Conservation (phyloP, 140 eudicot species). For the Cichorium intybus region DNA sequence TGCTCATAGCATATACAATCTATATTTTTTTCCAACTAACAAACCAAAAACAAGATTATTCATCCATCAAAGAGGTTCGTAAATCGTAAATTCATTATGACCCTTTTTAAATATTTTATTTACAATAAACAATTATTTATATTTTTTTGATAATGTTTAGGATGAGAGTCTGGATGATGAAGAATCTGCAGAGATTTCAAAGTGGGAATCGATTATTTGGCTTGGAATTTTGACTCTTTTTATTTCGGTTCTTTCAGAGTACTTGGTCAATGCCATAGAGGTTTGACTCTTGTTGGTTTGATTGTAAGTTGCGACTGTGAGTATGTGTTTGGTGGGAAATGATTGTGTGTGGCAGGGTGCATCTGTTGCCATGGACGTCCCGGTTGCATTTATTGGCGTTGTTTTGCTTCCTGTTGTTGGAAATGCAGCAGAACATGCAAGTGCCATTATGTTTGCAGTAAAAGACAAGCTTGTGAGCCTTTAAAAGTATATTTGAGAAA, state of each 20-base stretch:
- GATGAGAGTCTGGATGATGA: conserved; percentile 29
- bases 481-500: no score
- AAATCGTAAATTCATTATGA: conserved; percentile 6
- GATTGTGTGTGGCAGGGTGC: conserved; percentile 53
- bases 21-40: conserved; percentile 62
- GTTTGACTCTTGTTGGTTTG: conserved; percentile 18
- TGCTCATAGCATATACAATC: conserved; percentile 71
- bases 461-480: conserved; percentile 73
- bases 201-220: conserved; percentile 48
- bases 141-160: conserved; percentile 3
- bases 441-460: conserved; percentile 71
- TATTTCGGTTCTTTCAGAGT: conserved; percentile 45
- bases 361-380: conserved; percentile 57
- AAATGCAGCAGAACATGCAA: conserved; percentile 88
- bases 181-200: conserved; percentile 40
- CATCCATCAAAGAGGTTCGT: conserved; percentile 51
- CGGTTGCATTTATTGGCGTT: conserved; percentile 65
- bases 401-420: conserved; percentile 78
- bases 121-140: conserved; percentile 3
- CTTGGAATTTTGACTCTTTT: conserved; percentile 41
- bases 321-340: not conserved
- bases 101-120: not conserved
- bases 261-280: conserved; percentile 50
- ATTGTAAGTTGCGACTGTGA: not conserved
- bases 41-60: conserved; percentile 40